Conservation (phyloP, 805 yeast genomes). For the Yarrowia sp. region DNA sequence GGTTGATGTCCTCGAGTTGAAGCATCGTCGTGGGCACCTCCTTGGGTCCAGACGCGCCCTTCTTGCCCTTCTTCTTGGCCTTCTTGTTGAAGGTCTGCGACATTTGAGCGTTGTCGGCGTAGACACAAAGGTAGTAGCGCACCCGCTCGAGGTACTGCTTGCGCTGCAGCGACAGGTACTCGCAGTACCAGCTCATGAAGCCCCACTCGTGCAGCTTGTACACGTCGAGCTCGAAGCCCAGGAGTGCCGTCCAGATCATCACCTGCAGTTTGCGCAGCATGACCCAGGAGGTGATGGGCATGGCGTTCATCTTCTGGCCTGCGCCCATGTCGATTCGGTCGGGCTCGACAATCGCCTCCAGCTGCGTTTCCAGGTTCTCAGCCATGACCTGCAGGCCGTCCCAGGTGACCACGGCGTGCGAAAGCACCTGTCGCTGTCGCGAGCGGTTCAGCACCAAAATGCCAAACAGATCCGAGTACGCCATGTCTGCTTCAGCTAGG, state of each 20-base stretch:
- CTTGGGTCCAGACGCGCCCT: conserved; percentile 7
- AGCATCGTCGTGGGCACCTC: conserved; percentile 29
- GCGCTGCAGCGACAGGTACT: conserved; percentile 46
- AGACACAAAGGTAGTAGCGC: conserved; percentile 34
- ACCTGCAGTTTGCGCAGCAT: conserved; percentile 61
- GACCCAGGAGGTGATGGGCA: conserved; percentile 71
- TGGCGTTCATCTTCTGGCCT: conserved; percentile 41
- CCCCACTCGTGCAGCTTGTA: conserved; percentile 69
- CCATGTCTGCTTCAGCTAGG: conserved; percentile 37
- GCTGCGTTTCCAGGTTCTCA: conserved; percentile 58
- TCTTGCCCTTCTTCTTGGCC: background rate
- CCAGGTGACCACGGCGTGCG: conserved; percentile 57
- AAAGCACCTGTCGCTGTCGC: conserved; percentile 73
- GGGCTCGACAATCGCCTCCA: conserved; percentile 33
- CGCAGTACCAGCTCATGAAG: conserved; percentile 65
- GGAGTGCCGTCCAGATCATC: conserved; percentile 70
- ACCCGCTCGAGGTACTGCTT: conserved; percentile 49
- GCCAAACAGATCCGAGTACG: conserved; percentile 50
- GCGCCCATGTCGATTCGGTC: conserved; percentile 16
- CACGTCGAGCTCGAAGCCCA: conserved; percentile 73
- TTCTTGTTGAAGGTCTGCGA: background rate
- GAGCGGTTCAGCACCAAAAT: conserved; percentile 66
- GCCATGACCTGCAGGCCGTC: conserved; percentile 78
- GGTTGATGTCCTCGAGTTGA: conserved; percentile 10
- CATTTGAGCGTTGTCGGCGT: conserved; percentile 21